Evolutionary conservation across 176 grass and related monocot genomes (phyloP), one percentile per base, ranked within the genome.

Genomic region (Thinopyrum elongatum): DNA sequence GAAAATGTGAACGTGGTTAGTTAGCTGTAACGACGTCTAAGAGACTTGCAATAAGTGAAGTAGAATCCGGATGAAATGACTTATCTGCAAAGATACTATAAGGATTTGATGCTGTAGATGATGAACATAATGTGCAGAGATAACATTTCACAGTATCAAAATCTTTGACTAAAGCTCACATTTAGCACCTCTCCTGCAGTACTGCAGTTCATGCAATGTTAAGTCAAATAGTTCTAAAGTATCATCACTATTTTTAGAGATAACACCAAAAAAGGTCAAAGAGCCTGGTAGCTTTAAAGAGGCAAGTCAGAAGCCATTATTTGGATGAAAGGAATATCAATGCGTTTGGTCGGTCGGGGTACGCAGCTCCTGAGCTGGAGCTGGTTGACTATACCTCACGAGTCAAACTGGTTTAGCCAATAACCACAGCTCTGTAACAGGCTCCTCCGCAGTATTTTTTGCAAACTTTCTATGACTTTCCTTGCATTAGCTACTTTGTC

Each of bases 171-270:
- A 47, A 31, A 29, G 51, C 63, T 86, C 28, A 64, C n/a, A 14
- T 71, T 39, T 42, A 46, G 9, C 73, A 47, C 83, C 31, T 49
- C 73, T 22, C 71, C 13, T 25, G n/a, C 53, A 53, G 49, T 53
- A 19, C 8, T 16, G 29, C 16, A 25, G 30, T 35, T 62, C n/a
- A 36, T 75, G 44, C 26, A 29, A 41, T 74, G 36, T 26, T 3
- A 33, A 64, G 88, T 90, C 84, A 90, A 90, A 87, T 74, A 83
- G 21, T 90, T 83, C 2, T 79, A 29, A 86, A 83, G 53, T 72
- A 33, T 3, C 67, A 84, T 29, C 76, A 16, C n/a, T 70, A 42
- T 59, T 12, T 47, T 47, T 13, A 65, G 15, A 55, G n/a, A 73
- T 74, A 2, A 7, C 11, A 44, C 42, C 42, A 7, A 76, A 42